Evolutionary conservation across 2,329 filamentous ascomycete genomes (phyloP).

Genomic region (Fusarium nisikadoi): DNA sequence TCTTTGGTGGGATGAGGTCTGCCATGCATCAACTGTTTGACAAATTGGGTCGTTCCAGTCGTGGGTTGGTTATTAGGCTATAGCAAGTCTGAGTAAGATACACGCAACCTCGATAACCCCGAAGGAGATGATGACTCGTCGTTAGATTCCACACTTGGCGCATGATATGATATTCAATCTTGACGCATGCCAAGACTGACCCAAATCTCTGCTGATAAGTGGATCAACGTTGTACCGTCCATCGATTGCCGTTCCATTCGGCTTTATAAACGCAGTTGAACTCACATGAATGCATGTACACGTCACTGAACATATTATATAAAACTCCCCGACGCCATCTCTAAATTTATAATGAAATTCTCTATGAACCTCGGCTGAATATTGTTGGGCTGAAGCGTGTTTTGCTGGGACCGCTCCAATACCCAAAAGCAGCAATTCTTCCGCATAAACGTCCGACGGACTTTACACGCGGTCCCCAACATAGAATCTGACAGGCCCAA

Average conservation of each 20-base stretch:
- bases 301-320: neutral
- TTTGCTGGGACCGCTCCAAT: constrained; percentile 13
- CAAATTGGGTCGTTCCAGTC: neutral
- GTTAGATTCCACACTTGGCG: neutral
- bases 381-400: constrained; percentile 13
- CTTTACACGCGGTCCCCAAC: constrained; percentile 13
- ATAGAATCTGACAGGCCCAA: constrained; percentile 1
- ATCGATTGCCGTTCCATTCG: neutral
- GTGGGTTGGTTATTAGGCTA: neutral
- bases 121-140: neutral
- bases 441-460: constrained; percentile 18
- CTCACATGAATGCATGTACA: neutral
- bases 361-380: neutral
- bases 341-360: neutral
- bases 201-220: neutral
- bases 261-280: neutral
- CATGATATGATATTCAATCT: neutral
- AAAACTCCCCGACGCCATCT: neutral
- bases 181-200: neutral
- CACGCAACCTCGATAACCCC: neutral
- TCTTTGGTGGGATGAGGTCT: too few relatives aligned
- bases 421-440: constrained; percentile 17
- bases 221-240: neutral
- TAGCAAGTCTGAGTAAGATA: neutral
- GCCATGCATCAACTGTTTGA: neutral